Base-by-base conservation (phyloP, 306 rosid genomes). In the Fragaria vesca region DNA sequence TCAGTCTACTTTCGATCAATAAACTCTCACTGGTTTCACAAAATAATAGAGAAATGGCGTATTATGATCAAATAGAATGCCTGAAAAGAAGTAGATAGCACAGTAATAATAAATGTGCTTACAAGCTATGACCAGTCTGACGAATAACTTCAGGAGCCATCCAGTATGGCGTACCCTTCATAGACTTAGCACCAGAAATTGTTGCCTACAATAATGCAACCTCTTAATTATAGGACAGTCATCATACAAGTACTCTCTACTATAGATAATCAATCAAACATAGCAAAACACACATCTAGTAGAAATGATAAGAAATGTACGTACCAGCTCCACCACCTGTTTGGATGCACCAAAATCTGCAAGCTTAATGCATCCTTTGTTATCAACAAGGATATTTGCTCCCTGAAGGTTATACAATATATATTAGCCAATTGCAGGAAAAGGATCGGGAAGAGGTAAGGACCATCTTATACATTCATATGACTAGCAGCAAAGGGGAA, bases 151-250 rank as follows among this genome's bases (percentile, higher is more conserved):
- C 99, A 68, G 99, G 99, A 90, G 99, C 97, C 99, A 96, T 96
- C 99, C 99, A 96, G 78, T 96, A 93, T 72, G 99, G 99, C 76
- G 99, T 96, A 60, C 99, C 99, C 91, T 96, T 96, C 98, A 96
- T 96, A 78, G 99, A 96, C 90, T 96, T 96, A 67, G 99, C 98
- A 71, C 99, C 97, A 6, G 99, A 90, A 76, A 96, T 87, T 55
- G 99, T 96, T 78, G 99, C 98, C 99, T 96, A 81, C 83, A 87
- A 43, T 54, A 78, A 26, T 57, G 80, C 74, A 79, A 69, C 48
- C 52, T 75, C 73, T 83, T 69, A 80, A 69, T 77, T 78, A 81
- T 40, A 76, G 30, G 1, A 57, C 47, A 71, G 73, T 60, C 69
- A 12, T 67, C 78, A 34, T 78, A 77, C 18, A 51, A 75, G 60